Evolutionary conservation across 2,329 filamentous ascomycete genomes (phyloP).

Genomic region (Diaporthe amygdali): DNA sequence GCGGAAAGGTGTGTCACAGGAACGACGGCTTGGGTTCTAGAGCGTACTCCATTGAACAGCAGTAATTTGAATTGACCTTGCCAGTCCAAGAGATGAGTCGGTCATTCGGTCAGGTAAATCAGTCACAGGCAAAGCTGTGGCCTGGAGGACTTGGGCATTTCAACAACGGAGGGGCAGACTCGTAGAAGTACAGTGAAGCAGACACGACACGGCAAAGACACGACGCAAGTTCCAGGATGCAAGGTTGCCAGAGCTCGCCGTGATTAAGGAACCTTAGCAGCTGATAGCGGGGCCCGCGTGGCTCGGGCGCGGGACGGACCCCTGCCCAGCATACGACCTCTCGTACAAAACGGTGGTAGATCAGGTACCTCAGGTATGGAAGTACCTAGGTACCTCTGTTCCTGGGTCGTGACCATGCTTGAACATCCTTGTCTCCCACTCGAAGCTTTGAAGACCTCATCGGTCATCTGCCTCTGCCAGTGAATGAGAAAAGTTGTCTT

Average conservation of each 20-base stretch:
- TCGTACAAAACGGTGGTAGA: neutral
- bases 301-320: conserved; percentile 9
- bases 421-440: neutral
- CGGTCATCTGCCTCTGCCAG: neutral
- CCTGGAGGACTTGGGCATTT: conserved; percentile 2
- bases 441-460: neutral
- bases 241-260: conserved; percentile 3
- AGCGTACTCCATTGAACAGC: conserved; percentile 13
- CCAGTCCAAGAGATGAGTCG: neutral
- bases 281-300: conserved; percentile 6
- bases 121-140: conserved; percentile 11
- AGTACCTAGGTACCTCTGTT: neutral
- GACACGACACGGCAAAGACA: neutral
- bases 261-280: conserved; percentile 7
- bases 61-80: neutral
- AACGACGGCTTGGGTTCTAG: neutral
- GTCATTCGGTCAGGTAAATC: neutral
- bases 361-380: neutral
- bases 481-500: neutral
- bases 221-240: conserved; percentile 6
- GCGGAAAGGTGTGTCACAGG: conserved; percentile 6
- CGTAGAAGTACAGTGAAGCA: neutral
- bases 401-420: neutral
- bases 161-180: neutral
- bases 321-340: conserved; percentile 1